Base-by-base conservation (phyloP, 148 eudicot species). In the Chenopodium suecicum region DNA sequence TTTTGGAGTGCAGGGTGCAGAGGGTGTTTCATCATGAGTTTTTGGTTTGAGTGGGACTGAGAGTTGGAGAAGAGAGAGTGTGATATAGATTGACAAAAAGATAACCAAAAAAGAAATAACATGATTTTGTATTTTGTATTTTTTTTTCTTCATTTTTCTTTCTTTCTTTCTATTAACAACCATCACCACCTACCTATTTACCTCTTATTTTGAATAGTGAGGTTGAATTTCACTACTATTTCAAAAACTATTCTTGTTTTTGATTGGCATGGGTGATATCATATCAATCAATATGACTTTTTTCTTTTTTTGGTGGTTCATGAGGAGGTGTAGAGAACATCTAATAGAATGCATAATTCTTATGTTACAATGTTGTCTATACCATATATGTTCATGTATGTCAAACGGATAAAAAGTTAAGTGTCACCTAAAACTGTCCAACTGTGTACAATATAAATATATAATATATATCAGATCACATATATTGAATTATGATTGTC, bases 1-100 rank as follows among this genome's bases (percentile, higher is more conserved):
- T 86, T 91, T 79, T 64, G 88, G 92, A 91, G 94, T 91, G 91
- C 86, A 83, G 83, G 86, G 79, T 74, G 89, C 74, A 81, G 94
- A 87, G 87, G 81, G 77, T 63, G 87, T 85, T 86, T 90, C 93
- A 92, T 92, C 78, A 91, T 94, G 86, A 86, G 63, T 88, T 88
- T 14, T 87, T 88, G 88, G 76, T 85, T 80, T 85, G 83, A 84
- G 89, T 83, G 85, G 83, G 80, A 73, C 87, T 87, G 84, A 81
- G 81, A 82, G 83, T 81, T 78, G 47, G 88, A 81, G 79, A 86
- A 81, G 83, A 75, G 67, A 75, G 67, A 66, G 68, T 64, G 68
- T 64, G 74, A 58, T 79, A 73, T 70, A 78, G 78, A 80, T 67
- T 74, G 80, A 77, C 62, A 72, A 72, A 69, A 81, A 75, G 78